These are phyloP conservation scores for Rhipidocladum racemiflorum DNA, from an alignment of 176 grass and related monocot genomes.

Conservation along the genomic window DNA sequence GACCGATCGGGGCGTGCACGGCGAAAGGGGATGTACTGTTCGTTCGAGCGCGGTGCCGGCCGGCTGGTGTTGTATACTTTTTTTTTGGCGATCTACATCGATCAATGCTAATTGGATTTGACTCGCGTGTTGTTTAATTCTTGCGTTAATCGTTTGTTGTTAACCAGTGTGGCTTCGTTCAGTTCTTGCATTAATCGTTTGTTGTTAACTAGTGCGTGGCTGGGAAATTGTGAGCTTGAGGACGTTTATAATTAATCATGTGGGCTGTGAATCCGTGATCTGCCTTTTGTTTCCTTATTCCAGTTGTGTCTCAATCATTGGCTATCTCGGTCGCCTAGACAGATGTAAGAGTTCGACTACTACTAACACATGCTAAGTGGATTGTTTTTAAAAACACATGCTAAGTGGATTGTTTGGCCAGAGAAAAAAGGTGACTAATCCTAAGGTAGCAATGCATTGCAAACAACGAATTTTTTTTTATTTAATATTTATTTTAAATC, in stretches of 20 bases:
- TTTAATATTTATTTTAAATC: too few species aligned
- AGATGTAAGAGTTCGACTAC: background rate
- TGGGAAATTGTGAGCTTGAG: background rate
- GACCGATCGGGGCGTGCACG: too few species aligned
- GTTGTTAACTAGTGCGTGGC: background rate
- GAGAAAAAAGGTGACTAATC: background rate
- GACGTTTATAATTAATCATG: background rate
- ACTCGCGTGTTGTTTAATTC: background rate
- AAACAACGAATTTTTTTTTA: too few species aligned
- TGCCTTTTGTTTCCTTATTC: background rate
- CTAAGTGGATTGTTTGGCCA: too few species aligned
- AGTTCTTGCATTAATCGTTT: background rate
- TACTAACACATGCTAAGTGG: too few species aligned
- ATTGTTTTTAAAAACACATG: too few species aligned
- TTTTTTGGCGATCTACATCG: background rate
- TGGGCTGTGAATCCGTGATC: background rate
- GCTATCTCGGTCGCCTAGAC: background rate
- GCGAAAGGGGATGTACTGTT: background rate
- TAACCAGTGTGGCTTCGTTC: background rate
- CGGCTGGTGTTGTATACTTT: background rate
- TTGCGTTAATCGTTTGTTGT: slow-evolving; percentile 5
- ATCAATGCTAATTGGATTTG: background rate
- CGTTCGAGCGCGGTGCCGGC: background rate
- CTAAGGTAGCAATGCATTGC: too few species aligned
- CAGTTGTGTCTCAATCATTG: background rate